A percentile compares a stretch with the other conserved stretches of the same genome.
These are phyloP conservation scores for Rhinocladiella similis DNA, from an alignment of 2,329 filamentous ascomycete species.

Conservation along the genomic window DNA sequence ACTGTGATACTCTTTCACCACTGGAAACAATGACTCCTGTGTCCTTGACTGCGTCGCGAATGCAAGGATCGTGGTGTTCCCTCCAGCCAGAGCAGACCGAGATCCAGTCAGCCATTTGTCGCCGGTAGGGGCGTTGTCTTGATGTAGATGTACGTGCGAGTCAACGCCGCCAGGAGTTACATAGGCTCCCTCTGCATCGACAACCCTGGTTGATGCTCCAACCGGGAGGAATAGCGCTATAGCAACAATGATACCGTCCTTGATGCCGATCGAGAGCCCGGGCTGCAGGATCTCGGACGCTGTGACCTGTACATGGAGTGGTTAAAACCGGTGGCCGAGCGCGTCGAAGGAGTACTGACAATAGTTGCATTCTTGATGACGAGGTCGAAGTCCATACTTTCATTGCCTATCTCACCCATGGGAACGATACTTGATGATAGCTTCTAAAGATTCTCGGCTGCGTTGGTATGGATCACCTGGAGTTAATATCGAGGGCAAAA, in stretches of 20 bases:
- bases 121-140: slow-evolving; percentile 46
- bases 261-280: slow-evolving; percentile 50
- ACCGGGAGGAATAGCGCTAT: slow-evolving; percentile 43
- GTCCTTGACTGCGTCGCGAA: slow-evolving; percentile 57
- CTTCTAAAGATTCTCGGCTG: neutral
- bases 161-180: slow-evolving; percentile 48
- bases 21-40: slow-evolving; percentile 47
- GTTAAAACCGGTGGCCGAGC: neutral
- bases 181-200: slow-evolving; percentile 42
- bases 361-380: slow-evolving; percentile 45
- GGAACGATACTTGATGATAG: neutral
- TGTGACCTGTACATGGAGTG: slow-evolving; percentile 39
- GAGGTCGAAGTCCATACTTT: slow-evolving; percentile 37
- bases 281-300: slow-evolving; percentile 46
- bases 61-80: slow-evolving; percentile 59
- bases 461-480: too few relatives aligned
- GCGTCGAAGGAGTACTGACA: slow-evolving; percentile 29
- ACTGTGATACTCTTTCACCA: slow-evolving; percentile 50
- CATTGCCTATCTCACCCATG: neutral
- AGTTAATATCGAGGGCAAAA: neutral
- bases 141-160: slow-evolving; percentile 51
- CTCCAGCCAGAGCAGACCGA: slow-evolving; percentile 57
- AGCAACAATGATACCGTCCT: slow-evolving; percentile 46
- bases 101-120: slow-evolving; percentile 53
- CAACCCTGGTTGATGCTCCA: slow-evolving; percentile 36